Evolutionary conservation across 306 rosid species (phyloP), one percentile per base, ranked within the genome.

Genomic region (Vachellia pachyceras): DNA sequence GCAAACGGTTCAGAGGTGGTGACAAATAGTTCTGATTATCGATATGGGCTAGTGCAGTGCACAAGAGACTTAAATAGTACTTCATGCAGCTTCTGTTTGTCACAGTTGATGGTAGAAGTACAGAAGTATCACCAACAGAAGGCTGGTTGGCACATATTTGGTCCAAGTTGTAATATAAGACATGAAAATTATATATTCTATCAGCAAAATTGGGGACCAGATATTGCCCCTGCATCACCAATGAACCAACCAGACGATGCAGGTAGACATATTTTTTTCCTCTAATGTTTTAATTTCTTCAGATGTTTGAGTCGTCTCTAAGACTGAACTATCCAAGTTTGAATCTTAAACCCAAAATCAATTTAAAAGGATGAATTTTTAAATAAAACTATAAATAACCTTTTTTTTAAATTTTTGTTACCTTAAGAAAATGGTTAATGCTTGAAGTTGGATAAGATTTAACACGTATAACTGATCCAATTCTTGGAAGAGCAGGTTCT

Each of bases 21-120:
- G 6, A 13, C 2, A 3, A 49, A 76, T 50, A 18, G 72, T 67
- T 67, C 72, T 39, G 44, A 67, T 29, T 29, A 67, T 67, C 46
- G 41, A 12, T 82, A 58, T 73, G 90, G 88, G 61, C 66, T 84
- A 45, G 90, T 76, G 41, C 90, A 82, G 75, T 87, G 90, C 61
- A 82, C 85, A n/a, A 82, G 83, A 81, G 88, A 87, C 71, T 13
- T 87, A 20, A 35, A 39, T 45, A 1, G 36, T 1, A 44, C 40
- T 42, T 22, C 57, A 17, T 87, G 88, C 82, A 3, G 36, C n/a
- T 42, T 41, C 40, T 87, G 90, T 33, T 85, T 87, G 69, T 3
- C 0, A 33, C 45, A 57, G 14, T 75, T 87, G 77, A 14, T 80
- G 83, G 69, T 4, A 2, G 49, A 36, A 8, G 52, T 76, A 13